Base-by-base conservation (phyloP, 257 asterid genomes). In the Fraxinus anomala region DNA sequence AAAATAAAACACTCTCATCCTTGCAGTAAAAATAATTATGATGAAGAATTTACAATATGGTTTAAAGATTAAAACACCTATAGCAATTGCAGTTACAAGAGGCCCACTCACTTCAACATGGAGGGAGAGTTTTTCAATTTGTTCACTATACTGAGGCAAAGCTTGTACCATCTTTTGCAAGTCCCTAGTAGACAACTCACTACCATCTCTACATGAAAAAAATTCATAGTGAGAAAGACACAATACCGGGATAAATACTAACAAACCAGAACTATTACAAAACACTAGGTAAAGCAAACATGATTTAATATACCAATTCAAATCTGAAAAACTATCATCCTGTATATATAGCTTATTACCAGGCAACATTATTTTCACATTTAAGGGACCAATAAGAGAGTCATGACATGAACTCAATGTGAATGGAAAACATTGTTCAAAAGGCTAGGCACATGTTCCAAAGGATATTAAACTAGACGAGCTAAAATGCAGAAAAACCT, bases 161-260 rank as follows among this genome's bases (percentile, higher is more conserved):
- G 99, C 98, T 82, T 96, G 99, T 82, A 96, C 99, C 98, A 93
- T 91, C 94, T 91, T 93, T 88, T 96, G 98, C 92, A 96, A 88
- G 79, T 96, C 99, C 77, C 97, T 91, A 68, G 97, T 96, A 51
- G 99, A 96, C 80, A 96, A 84, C 74, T 91, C 92, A 74, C 92
- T 88, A 80, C 98, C 91, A 68, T 86, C 89, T 83, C 99, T 96
- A 84, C 85, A 84, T 51, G 71, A 79, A 77, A 68, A 54, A 74
- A n/a, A 72, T 79, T 39, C 54, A 19, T 30, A 77, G 47, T 84
- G 72, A 73, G 78, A 77, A 75, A 77, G 42, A 74, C 39, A 19
- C 5, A 49, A 61, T 70, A 71, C 76, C 6, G 49, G 74, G 19
- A 6, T 78, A 73, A 56, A 78, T 47, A 75, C 2, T 67, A 76